phyloP scores from a whole-genome alignment of 306 rosid species.

The Neltuma alba region DNA sequence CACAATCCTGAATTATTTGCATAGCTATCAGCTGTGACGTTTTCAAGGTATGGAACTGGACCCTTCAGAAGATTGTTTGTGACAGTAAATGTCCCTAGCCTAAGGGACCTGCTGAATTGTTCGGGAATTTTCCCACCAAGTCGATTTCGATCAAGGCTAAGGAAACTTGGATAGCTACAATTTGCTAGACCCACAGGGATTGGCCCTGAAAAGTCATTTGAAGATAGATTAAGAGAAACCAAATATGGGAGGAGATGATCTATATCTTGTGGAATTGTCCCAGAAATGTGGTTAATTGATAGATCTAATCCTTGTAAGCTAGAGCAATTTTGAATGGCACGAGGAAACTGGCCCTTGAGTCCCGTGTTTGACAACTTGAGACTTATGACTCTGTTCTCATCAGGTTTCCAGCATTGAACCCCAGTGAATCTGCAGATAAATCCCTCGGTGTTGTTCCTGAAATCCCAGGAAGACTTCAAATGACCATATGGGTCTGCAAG shows the following conservation, averaged over 20 bases:
- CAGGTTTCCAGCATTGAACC: conserved; percentile 91
- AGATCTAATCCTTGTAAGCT: neutral
- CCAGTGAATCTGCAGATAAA: conserved; percentile 40
- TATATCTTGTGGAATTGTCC: neutral
- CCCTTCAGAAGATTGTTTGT: neutral
- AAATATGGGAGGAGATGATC: too few relatives aligned
- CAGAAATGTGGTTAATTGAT: neutral
- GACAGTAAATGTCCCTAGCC: neutral
- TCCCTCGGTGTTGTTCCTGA: neutral
- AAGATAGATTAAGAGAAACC: too few relatives aligned
- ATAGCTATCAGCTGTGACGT: neutral
- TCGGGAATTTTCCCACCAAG: neutral
- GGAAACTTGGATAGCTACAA: neutral
- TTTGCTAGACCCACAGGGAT: neutral
- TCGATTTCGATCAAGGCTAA: neutral
- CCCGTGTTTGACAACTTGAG: conserved; percentile 69
- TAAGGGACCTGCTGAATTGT: neutral
- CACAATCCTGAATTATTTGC: conserved; percentile 8
- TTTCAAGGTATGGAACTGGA: neutral
- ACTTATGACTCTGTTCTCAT: conserved; percentile 74
- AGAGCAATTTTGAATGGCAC: conserved; percentile 28
- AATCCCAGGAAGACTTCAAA: neutral
- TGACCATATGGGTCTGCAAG: neutral
- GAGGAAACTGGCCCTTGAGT: conserved; percentile 77
- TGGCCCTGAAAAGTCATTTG: neutral